Evolutionary conservation across 225 moss, liverwort and hornwort genomes (phyloP).

Genomic region (Thuidium tamariscinum): DNA sequence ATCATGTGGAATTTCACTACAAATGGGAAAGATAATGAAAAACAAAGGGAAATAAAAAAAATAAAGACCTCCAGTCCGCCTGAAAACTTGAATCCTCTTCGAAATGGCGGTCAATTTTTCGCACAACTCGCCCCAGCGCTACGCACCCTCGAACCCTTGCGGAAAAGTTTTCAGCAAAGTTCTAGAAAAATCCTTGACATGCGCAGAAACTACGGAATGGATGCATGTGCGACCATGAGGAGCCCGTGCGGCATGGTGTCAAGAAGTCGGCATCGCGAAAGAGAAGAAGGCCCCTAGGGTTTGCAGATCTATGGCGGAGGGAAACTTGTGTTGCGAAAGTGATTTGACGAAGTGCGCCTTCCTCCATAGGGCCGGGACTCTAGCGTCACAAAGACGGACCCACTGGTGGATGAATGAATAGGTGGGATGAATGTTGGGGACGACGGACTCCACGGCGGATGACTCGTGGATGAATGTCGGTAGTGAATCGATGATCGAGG

Average conservation of each 20-base stretch:
- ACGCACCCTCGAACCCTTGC: not conserved
- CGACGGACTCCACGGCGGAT: too few species aligned
- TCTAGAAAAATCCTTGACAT: not conserved
- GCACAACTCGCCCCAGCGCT: not conserved
- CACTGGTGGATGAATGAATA: not conserved
- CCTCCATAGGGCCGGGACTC: not conserved
- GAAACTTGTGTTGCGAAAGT: not conserved
- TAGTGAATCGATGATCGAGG: not conserved
- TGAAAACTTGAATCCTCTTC: not conserved
- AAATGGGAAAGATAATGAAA: not conserved
- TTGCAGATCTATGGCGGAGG: not conserved
- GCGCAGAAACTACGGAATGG: not conserved
- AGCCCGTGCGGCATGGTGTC: not conserved
- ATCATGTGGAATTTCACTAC: not conserved
- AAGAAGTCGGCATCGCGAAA: not conserved
- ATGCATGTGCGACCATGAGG: not conserved
- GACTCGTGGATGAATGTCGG: not conserved
- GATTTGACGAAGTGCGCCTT: not conserved
- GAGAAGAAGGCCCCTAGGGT: not conserved
- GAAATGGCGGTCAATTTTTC: not conserved
- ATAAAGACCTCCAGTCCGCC: not conserved
- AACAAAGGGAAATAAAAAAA: not conserved
- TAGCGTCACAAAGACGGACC: not conserved
- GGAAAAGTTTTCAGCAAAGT: not conserved
- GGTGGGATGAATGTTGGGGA: not conserved